Conservation (phyloP, 306 rosid genomes). For the Betula pendula region DNA sequence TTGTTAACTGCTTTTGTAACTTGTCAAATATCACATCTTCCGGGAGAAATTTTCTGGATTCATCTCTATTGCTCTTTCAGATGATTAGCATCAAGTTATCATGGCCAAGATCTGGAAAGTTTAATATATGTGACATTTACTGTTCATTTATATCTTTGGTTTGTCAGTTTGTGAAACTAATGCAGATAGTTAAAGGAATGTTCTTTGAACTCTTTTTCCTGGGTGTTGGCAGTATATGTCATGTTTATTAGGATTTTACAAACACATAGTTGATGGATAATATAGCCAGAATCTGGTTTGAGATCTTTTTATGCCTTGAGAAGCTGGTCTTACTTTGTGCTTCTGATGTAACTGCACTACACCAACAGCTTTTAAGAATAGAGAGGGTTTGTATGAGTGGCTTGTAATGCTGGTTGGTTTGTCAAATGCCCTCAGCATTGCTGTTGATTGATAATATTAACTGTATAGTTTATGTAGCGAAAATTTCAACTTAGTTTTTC, state of each 20-base stretch:
- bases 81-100: not conserved
- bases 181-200: not conserved
- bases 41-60: not conserved
- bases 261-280: not conserved
- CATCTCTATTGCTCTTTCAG: not conserved
- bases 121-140: not conserved
- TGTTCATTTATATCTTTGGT: not conserved
- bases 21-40: not conserved
- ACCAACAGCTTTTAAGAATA: not conserved
- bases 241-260: not conserved
- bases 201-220: not conserved
- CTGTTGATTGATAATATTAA: too few species aligned
- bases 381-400: not conserved
- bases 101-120: conserved; percentile 1
- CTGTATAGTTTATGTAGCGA: not conserved
- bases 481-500: too few species aligned
- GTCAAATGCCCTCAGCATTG: too few species aligned
- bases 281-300: not conserved
- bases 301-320: not conserved
- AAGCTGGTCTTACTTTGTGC: not conserved
- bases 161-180: not conserved
- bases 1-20: not conserved
- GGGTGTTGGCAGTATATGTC: not conserved
- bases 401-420: not conserved
- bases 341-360: not conserved